Evolutionary conservation across 306 rosid species (phyloP), one percentile per base, ranked within the genome.

Genomic region (Quercus engelmannii): DNA sequence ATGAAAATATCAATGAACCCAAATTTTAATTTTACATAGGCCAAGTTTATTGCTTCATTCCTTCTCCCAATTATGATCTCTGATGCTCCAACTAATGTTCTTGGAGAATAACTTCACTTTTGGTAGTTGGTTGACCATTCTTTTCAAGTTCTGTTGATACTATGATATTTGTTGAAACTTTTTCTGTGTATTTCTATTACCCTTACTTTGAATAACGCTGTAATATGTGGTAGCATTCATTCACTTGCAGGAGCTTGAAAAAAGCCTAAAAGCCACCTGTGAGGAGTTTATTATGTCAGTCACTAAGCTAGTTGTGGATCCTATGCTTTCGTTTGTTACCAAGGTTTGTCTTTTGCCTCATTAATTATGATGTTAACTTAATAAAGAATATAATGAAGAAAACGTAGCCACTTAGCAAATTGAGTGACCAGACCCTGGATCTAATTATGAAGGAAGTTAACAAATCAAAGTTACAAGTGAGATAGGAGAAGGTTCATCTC

Each of bases 271-370:
- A 86, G 89, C 90, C 83, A 95, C 99, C 30, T 93, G 99, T 76
- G 99, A 95, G 87, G 98, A 95, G 85, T 95, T 93, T 85, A 93
- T 95, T 55, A 95, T 95, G 99, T 88, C 96, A 18, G 94, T 95
- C 80, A 95, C 99, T 57, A 95, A 95, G 93, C 89, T 88, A 56
- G 97, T 95, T 80, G 99, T 95, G 86, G 99, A 95, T 85, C 98
- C 99, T 73, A 88, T 95, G 88, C 99, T 95, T 80, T 95, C 98
- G 59, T 95, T 95, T 85, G 97, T 95, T 74, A 95, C 99, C 84
- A 95, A 95, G 98, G 99, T 93, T 81, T 85, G 85, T 84, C 55
- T 25, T 23, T 80, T 49, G 8, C 51, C 69, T 58, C 49, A 67
- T 62, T 78, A 72, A 49, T 28, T 69, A 65, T 23, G 74, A 74